Conservation (phyloP, 1,139 yeast species). For the Blastobotrys persicus region DNA sequence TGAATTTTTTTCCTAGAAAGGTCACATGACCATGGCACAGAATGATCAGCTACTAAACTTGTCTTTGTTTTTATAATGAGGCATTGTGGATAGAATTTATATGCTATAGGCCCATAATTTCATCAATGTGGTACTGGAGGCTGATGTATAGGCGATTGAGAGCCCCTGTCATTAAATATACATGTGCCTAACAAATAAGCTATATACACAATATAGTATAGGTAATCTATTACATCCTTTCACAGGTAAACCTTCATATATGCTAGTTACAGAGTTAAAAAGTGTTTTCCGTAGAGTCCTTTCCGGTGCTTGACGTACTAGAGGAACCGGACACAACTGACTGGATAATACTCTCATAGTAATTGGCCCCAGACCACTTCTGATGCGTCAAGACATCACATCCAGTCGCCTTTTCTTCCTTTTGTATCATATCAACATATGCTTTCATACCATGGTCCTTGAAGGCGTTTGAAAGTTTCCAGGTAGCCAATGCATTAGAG, state of each 20-base stretch:
- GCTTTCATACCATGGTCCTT: constrained; percentile 54
- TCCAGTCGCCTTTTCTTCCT: constrained; percentile 43
- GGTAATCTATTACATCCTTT: neutral
- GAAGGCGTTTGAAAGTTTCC: constrained; percentile 49
- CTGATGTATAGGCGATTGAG: neutral
- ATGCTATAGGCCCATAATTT: too few relatives aligned
- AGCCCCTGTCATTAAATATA: too few relatives aligned
- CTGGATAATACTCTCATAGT: constrained; percentile 47
- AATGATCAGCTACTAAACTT: too few relatives aligned
- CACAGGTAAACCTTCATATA: neutral
- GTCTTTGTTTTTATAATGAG: too few relatives aligned
- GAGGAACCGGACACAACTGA: constrained; percentile 48
- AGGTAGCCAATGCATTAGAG: constrained; percentile 49
- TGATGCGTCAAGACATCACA: constrained; percentile 59
- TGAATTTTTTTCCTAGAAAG: neutral
- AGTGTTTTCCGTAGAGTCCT: constrained; percentile 46
- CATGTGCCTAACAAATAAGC: too few relatives aligned
- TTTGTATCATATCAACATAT: constrained; percentile 52
- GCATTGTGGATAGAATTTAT: too few relatives aligned
- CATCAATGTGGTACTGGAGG: too few relatives aligned
- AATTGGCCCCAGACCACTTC: constrained; percentile 59
- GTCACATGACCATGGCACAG: neutral
- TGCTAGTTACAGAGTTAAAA: constrained; percentile 17
- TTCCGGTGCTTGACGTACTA: constrained; percentile 47
- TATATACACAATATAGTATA: too few relatives aligned